Base-by-base conservation (phyloP, 2,329 filamentous ascomycete species). In the Fusarium graminum region DNA sequence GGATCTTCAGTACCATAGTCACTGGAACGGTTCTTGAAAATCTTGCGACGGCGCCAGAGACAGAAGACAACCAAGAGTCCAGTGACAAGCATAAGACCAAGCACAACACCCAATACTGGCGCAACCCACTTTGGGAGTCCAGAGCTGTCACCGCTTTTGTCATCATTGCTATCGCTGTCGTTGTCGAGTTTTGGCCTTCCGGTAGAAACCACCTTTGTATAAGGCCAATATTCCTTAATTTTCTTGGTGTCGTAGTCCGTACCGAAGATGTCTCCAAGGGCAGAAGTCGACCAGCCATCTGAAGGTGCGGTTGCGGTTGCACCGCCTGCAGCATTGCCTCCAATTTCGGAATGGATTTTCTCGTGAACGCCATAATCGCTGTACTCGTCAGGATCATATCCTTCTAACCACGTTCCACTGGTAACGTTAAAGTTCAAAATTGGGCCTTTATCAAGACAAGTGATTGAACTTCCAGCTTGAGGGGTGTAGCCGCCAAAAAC, bases 361-460 rank as follows among this genome's bases (percentile, higher is more conserved):
- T 84, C 79, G 0, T 91, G 92, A 2, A 95, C 90, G 4, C 82
- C 81, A 74, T 97, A 97, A n/a, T 85, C 77, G 25, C 82, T 82
- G 74, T 85, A 88, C 9, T 81, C 82, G 0, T 84, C 78, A 0
- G 92, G 90, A 39, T 88, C 86, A 74, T 94, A 97, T 4, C 83
- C 82, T 22, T 87, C 84, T 56, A 89, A 80, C 93, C 93, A 97
- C 50, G 83, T 73, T 2, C 88, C 82, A 34, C 85, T 86, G 11
- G 87, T 90, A 50, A 93, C 80, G 72, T 96, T 93, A 79, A 93
- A 94, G 26, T 92, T 83, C 43, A 87, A 81, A 34, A 92, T 76
- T 2, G 85, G 79, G 7, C 80, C 77, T n/a, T 82, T 80, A 1
- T 80, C 77, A 2, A 91, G 75, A 57, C 88, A 91, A 1, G 60